Evolutionary conservation across 768 basidiomycete genomes (phyloP).

Genomic region (Agaricus subrufescens): DNA sequence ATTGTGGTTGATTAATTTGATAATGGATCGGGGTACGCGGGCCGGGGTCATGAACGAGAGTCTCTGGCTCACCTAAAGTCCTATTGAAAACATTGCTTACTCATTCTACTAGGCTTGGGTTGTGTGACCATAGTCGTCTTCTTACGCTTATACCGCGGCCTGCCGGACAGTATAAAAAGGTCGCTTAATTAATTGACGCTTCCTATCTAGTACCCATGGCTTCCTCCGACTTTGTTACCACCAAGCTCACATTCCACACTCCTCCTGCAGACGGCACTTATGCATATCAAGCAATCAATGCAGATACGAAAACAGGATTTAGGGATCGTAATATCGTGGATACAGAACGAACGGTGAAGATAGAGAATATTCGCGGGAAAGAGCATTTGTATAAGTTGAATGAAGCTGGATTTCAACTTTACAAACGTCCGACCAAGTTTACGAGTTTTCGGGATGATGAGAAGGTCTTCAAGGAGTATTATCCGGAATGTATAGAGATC

Average conservation of each 20-base stretch:
- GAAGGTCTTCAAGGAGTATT: slow-evolving; percentile 50
- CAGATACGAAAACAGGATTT: slow-evolving; percentile 16
- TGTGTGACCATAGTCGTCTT: too few relatives aligned
- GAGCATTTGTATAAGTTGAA: slow-evolving; percentile 42
- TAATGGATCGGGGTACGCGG: too few relatives aligned
- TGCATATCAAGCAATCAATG: slow-evolving; percentile 21
- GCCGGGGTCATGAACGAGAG: too few relatives aligned
- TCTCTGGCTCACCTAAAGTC: too few relatives aligned
- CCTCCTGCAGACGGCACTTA: slow-evolving; percentile 21
- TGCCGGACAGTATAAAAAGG: too few relatives aligned
- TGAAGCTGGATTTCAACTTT: slow-evolving; percentile 47
- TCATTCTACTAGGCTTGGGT: too few relatives aligned
- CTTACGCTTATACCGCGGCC: too few relatives aligned
- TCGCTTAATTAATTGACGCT: too few relatives aligned
- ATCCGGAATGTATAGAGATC: slow-evolving; percentile 54
- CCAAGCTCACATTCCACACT: slow-evolving; percentile 10
- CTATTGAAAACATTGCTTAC: slow-evolving; percentile 13
- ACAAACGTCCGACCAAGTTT: slow-evolving; percentile 34
- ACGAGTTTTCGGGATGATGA: slow-evolving; percentile 40
- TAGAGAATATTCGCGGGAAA: slow-evolving; percentile 52
- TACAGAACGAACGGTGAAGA: slow-evolving; percentile 24
- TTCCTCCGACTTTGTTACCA: slow-evolving; percentile 1
- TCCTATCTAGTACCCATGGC: not conserved
- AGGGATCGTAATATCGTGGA: slow-evolving; percentile 17
- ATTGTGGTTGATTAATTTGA: too few relatives aligned